Base-by-base conservation (phyloP, 2,329 filamentous ascomycete genomes). In the Botrytis tulipae region DNA sequence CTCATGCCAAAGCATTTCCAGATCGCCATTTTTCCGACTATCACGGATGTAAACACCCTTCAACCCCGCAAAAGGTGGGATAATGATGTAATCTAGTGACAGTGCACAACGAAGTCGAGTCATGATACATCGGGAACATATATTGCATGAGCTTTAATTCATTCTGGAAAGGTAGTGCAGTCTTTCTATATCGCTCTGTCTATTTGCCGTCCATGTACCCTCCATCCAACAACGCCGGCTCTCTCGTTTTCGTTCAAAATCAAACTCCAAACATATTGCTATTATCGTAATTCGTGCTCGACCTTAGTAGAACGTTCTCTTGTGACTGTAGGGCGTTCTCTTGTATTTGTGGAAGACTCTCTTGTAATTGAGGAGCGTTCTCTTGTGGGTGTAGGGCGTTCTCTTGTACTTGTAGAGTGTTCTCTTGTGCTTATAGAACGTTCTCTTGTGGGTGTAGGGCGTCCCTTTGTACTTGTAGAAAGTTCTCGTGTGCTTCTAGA, bases 281-380 rank as follows among this genome's bases (percentile, higher is more conserved):
- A 20, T 70, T 25, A 70, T 70, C 68, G 44, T 61, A 62, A 70
- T 70, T 70, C 68, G 54, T 62, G 68, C 18, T 61, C 37, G 54
- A 70, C 40, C 5, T 62, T n/a, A 16, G 14, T 42, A 18, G 51
- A 32, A 29, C 51, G 51, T 57, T 57, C 37, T 37, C 44, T 66
- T 37, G 63, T 44, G 48, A 54, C 7, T n/a, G 48, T n/a, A 54
- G 48, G 25, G 12, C 48, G 48, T n/a, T 51, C 48, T 51, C 25
- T n/a, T 51, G 48, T 51, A n/a, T 51, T 51, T 51, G 25, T 51
- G n/a, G 48, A 51, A 51, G 48, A 12, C 3, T 51, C 25, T 51
- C 48, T 51, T 51, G 25, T 51, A 25, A 51, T 12, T 51, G 25
- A 5, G 4, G 48, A 25, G 46, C 46, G 46, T 48, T 48, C 46